Evolutionary conservation across 164 flowering plant genomes (phyloP), one percentile per base, ranked within the genome.

Genomic region (Kalanchoe fedtschenkoi): DNA sequence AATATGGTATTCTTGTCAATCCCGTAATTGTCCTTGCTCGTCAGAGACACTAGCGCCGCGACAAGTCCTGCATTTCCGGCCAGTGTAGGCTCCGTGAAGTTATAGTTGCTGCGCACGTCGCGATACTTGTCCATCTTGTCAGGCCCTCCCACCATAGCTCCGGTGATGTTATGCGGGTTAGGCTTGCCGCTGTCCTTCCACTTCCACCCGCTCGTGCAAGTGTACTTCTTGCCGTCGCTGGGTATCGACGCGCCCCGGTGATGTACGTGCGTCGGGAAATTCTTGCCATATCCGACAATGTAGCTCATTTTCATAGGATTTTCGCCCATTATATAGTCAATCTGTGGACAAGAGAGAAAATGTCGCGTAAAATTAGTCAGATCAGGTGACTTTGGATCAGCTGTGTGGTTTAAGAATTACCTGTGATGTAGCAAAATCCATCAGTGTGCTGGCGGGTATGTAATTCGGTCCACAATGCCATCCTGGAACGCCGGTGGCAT

Each of bases 141-240:
- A 0, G 97, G 97, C 9, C 97, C 96, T 16, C 84, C 92, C 16
- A 91, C 97, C 97, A 91, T 86, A 44, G 96, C 97, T n/a, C 97
- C 96, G 0, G 69, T 70, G 29, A 91, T 70, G 68, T 61, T 79
- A 72, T 88, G 62, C 0, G 96, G 96, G 62, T 91, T 91, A 0
- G 90, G 76, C 15, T 72, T 70, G 0, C 5, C 17, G 37, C 66
- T 67, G 60, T 83, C 79, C 0, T 73, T 66, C 90, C 89, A 91
- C 63, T 68, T 70, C 75, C 73, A 80, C 63, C 97, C 97, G 0
- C 75, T 86, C 0, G 72, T 74, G 74, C 97, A 91, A 0, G 84
- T 69, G 77, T 87, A 79, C 8, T 63, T 76, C 5, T 30, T 51
- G 7, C 67, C 56, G 60, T 85, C 75, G 4, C 51, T 10, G 2